Evolutionary conservation across 495 filamentous ascomycete species (phyloP).

Genomic region (Penicillium steckii): DNA sequence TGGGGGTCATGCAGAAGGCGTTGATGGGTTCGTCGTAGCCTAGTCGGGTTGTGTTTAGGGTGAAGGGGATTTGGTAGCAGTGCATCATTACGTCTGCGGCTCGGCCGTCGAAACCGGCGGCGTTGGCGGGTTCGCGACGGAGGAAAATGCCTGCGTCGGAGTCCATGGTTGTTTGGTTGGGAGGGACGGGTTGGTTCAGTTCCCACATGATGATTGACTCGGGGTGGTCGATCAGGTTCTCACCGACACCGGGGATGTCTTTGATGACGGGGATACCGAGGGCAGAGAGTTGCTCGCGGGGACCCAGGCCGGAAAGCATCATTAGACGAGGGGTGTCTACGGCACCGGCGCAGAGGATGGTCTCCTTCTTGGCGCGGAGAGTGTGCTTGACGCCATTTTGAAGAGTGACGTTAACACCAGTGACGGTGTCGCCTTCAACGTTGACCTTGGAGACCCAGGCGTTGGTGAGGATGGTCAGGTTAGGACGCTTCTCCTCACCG

Average conservation of each 20-base stretch:
- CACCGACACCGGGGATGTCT: slow-evolving; percentile 74
- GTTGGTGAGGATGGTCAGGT: slow-evolving; percentile 76
- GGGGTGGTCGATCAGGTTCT: slow-evolving; percentile 77
- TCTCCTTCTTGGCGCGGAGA: slow-evolving; percentile 64
- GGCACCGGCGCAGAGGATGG: slow-evolving; percentile 74
- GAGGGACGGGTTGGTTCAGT: slow-evolving; percentile 70
- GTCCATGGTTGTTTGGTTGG: slow-evolving; percentile 81
- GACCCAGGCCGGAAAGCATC: slow-evolving; percentile 77
- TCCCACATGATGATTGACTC: slow-evolving; percentile 84
- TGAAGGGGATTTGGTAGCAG: slow-evolving; percentile 86
- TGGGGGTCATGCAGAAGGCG: slow-evolving; percentile 90
- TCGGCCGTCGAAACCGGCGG: slow-evolving; percentile 62
- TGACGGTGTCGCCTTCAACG: slow-evolving; percentile 59
- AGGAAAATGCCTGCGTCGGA: slow-evolving; percentile 83
- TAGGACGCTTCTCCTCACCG: slow-evolving; percentile 71
- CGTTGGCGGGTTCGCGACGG: slow-evolving; percentile 64
- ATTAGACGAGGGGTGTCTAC: slow-evolving; percentile 74
- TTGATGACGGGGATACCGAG: slow-evolving; percentile 68
- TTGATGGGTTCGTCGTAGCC: slow-evolving; percentile 72
- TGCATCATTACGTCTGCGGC: slow-evolving; percentile 87
- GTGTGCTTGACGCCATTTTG: slow-evolving; percentile 61
- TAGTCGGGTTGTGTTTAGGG: slow-evolving; percentile 66
- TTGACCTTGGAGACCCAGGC: slow-evolving; percentile 78
- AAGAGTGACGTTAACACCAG: slow-evolving; percentile 63
- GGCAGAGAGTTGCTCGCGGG: slow-evolving; percentile 56